phyloP scores from a whole-genome alignment of 2,329 filamentous ascomycete genomes.

The Colletotrichum coccodes region DNA sequence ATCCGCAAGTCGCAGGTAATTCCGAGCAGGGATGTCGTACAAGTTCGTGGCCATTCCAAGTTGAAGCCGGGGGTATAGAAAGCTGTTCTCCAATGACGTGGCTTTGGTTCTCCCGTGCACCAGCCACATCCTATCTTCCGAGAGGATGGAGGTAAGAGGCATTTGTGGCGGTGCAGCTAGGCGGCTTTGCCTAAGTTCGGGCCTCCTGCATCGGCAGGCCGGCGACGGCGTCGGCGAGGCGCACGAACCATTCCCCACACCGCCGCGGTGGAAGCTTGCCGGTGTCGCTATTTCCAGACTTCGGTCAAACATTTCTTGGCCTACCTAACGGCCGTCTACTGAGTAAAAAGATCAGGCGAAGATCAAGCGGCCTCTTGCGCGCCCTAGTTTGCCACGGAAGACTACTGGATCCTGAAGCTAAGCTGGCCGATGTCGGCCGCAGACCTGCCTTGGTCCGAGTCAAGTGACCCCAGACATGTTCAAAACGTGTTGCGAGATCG shows the following conservation, averaged over 20 bases:
- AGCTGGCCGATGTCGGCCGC: not conserved
- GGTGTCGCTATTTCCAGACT: not conserved
- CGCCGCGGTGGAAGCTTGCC: not conserved
- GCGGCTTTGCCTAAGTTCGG: not conserved
- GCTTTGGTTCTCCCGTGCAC: constrained; percentile 1
- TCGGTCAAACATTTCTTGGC: not conserved
- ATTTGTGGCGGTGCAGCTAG: not conserved
- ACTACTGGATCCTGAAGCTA: not conserved
- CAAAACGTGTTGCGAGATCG: not conserved
- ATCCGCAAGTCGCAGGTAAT: not conserved
- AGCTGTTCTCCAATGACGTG: constrained; percentile 34
- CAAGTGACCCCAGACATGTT: not conserved
- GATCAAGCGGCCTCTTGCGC: not conserved
- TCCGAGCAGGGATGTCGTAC: not conserved
- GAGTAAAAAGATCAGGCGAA: not conserved
- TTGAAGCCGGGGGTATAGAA: not conserved
- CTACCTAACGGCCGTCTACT: not conserved
- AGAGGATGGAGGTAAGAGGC: not conserved
- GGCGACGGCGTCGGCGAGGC: constrained; percentile 1
- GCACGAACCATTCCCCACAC: constrained; percentile 10
- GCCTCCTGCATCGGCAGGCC: constrained; percentile 13
- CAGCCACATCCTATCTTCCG: not conserved
- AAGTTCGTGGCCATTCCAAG: constrained; percentile 4
- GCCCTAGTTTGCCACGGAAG: not conserved
- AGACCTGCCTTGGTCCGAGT: not conserved